Base-by-base conservation (phyloP, 345 rosid genomes). In the Turritis glabra region DNA sequence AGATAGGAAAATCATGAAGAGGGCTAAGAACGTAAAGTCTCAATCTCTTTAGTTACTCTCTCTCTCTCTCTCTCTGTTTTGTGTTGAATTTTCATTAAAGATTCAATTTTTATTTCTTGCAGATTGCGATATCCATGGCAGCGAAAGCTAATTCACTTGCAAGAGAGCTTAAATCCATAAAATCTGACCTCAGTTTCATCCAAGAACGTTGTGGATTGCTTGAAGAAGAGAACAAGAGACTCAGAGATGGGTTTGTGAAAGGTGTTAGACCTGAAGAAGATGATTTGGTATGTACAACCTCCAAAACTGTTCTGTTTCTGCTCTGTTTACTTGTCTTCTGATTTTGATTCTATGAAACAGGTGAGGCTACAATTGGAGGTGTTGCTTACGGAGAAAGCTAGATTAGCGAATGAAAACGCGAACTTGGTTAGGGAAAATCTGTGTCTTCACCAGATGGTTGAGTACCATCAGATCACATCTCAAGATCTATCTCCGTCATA, bases 361-460 rank as follows among this genome's bases (percentile, higher is more conserved):
- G 91, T 94, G 85, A 90, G 98, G 84, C 93, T 86, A 72, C 98
- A 90, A 80, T 53, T 96, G 84, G 99, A 96, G 79, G 93, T 91
- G 12, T 66, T 96, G 50, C 96, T 96, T 5, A 83, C 88, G 3
- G 98, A 92, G 84, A 95, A 95, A 79, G 90, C 97, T 1, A 87
- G 98, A 64, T 77, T 92, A 70, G 93, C 98, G 0, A 90, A 81
- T 57, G 99, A 92, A 37, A 95, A 92, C 40, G 89, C 98, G 1
- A 92, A 87, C 60, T 80, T 92, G 47, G 73, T 73, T 2, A 83
- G 97, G 75, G 99, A 95, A 63, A 95, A 95, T 75, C 92, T 90
- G 51, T 95, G 97, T 84, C 94, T 92, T 67, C 87, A 83, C 63
- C 92, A 90, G 69, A 83, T 90, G 62, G 98, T 89, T 3, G 88